Evolutionary conservation across 495 filamentous ascomycete species (phyloP).

Genomic region (Lasiosphaeria miniovina): DNA sequence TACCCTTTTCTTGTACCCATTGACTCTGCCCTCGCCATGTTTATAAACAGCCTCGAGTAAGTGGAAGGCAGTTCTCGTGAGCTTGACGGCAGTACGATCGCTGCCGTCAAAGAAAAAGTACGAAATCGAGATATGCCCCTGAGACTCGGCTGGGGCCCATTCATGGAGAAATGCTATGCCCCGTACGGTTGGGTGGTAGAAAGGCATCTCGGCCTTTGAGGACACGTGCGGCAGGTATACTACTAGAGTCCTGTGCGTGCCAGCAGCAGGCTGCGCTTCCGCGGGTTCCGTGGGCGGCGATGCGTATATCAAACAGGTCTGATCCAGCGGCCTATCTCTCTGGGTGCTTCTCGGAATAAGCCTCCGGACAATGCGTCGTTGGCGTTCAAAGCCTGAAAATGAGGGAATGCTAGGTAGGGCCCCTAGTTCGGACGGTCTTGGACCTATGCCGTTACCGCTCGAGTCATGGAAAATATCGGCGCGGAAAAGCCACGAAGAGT

Average conservation of each 20-base stretch:
- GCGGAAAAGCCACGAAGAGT: slow-evolving; percentile 75
- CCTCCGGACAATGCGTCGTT: slow-evolving; percentile 59
- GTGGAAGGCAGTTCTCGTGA: slow-evolving; percentile 67
- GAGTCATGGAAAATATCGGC: slow-evolving; percentile 71
- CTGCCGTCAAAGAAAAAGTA: slow-evolving; percentile 57
- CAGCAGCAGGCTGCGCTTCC: slow-evolving; percentile 8
- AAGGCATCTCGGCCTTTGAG: slow-evolving; percentile 63
- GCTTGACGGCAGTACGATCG: slow-evolving; percentile 42
- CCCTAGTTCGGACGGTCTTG: slow-evolving; percentile 16
- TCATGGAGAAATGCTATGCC: slow-evolving; percentile 72
- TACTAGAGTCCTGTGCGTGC: slow-evolving; percentile 53
- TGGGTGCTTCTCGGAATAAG: slow-evolving; percentile 78
- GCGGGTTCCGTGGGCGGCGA: slow-evolving; percentile 14
- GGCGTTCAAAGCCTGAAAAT: slow-evolving; percentile 28
- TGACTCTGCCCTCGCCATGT: slow-evolving; percentile 62
- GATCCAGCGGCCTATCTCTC: slow-evolving; percentile 68
- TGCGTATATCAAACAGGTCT: slow-evolving; percentile 74
- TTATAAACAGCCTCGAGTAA: slow-evolving; percentile 72
- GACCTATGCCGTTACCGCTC: background rate
- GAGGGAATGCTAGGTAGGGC: slow-evolving; percentile 10
- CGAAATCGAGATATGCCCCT: slow-evolving; percentile 62
- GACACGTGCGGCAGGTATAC: slow-evolving; percentile 74
- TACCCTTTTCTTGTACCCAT: slow-evolving; percentile 69
- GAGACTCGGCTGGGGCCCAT: slow-evolving; percentile 38
- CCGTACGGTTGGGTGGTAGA: slow-evolving; percentile 77